These are phyloP conservation scores for Ganoderma resinaceum DNA, from an alignment of 1,284 basidiomycete genomes.

Conservation along the genomic window DNA sequence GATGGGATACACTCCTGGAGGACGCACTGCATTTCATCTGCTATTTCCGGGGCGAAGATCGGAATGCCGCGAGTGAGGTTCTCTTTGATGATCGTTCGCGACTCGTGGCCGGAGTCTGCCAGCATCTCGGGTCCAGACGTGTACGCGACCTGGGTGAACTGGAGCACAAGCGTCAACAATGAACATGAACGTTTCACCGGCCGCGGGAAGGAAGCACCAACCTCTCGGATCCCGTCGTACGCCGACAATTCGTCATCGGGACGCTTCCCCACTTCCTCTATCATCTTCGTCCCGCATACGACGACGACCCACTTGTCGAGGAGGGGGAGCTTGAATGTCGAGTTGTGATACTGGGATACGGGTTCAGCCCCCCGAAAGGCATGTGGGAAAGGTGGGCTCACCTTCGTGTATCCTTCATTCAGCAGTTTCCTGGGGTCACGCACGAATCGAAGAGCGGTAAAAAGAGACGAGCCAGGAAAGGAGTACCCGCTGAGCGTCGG, in stretches of 20 bases:
- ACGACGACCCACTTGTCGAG: conserved; percentile 42
- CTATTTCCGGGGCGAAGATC: not conserved
- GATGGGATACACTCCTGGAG: not conserved
- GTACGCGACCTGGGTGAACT: not conserved
- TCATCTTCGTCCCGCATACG: conserved; percentile 39
- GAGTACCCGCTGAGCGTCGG: not conserved
- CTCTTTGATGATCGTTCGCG: conserved; percentile 27
- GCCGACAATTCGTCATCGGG: conserved; percentile 44
- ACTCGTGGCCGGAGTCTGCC: not conserved
- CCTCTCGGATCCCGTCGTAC: conserved; percentile 27
- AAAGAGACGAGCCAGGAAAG: conserved; percentile 32
- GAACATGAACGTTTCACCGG: conserved; percentile 28
- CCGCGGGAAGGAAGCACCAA: not conserved
- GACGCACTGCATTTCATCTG: not conserved
- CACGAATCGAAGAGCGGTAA: conserved; percentile 23
- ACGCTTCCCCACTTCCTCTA: conserved; percentile 44
- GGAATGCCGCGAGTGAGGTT: not conserved
- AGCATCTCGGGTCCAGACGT: not conserved
- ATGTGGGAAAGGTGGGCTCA: not conserved
- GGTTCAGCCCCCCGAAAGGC: not conserved
- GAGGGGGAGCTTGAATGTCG: conserved; percentile 42
- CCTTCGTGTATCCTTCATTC: conserved; percentile 33
- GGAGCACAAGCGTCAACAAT: conserved; percentile 31
- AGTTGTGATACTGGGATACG: conserved; percentile 30
- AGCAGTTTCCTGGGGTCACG: conserved; percentile 16